Evolutionary conservation across 495 filamentous ascomycete species (phyloP).

Genomic region (Symbiotaphrina buchneri): DNA sequence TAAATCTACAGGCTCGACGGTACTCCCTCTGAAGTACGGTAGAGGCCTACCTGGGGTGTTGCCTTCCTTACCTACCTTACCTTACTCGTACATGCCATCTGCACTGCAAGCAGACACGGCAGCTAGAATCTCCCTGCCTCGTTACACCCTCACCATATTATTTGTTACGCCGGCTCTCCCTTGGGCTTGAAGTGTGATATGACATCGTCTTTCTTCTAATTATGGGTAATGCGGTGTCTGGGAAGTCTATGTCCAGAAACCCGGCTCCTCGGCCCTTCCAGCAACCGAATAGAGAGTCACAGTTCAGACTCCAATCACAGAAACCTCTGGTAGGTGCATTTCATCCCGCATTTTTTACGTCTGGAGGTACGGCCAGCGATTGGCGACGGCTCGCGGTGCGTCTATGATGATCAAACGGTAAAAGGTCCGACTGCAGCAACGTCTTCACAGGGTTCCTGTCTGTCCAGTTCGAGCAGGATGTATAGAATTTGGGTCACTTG

Average conservation of each 20-base stretch:
- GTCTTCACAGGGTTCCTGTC: slow-evolving; percentile 10
- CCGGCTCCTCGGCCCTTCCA: neutral
- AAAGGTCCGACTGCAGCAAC: slow-evolving; percentile 32
- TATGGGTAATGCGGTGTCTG: neutral
- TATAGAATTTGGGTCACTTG: slow-evolving; percentile 1
- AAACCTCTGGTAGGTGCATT: neutral
- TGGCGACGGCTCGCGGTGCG: slow-evolving; percentile 1
- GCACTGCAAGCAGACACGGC: too few species aligned
- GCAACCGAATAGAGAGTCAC: neutral
- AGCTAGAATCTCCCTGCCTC: too few species aligned
- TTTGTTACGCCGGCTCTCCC: too few species aligned
- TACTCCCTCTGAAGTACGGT: too few species aligned
- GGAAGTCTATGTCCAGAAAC: neutral
- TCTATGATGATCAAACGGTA: slow-evolving; percentile 39
- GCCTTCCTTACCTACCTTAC: too few species aligned
- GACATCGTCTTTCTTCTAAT: neutral
- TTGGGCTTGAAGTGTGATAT: too few species aligned
- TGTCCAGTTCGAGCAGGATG: neutral
- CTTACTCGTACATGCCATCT: too few species aligned
- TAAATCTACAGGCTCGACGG: too few species aligned
- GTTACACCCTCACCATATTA: too few species aligned
- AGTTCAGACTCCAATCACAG: neutral
- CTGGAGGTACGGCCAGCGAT: neutral
- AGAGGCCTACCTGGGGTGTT: too few species aligned
- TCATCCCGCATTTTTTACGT: slow-evolving; percentile 2